phyloP scores from a whole-genome alignment of 192 early-diverging fungal species.

The Coemansia sp. region DNA sequence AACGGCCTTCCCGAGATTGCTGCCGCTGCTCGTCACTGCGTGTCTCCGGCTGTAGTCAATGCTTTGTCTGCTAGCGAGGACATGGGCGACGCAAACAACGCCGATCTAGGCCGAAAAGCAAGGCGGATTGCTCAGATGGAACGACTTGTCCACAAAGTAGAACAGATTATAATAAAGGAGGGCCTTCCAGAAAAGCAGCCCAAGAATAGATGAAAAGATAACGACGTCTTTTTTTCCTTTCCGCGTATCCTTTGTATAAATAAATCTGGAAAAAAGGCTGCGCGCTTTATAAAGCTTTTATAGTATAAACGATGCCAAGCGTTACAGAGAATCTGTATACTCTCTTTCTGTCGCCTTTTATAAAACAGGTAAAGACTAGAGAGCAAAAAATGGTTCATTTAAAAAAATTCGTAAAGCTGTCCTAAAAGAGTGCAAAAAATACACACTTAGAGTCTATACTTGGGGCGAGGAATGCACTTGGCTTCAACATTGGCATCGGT shows the following conservation, averaged over 20 bases:
- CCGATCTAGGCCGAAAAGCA: neutral
- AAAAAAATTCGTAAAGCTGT: neutral
- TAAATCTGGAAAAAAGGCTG: neutral
- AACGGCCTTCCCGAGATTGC: constrained; percentile 29
- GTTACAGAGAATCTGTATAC: no score
- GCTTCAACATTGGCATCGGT: neutral
- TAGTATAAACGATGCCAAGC: no score
- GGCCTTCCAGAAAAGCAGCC: constrained; percentile 8
- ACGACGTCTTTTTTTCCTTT: neutral
- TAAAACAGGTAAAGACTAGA: no score
- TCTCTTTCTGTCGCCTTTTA: no score
- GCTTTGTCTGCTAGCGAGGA: neutral
- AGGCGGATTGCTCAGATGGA: constrained; percentile 45
- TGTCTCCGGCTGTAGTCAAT: neutral
- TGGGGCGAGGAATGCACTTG: constrained; percentile 2
- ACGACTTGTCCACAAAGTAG: constrained; percentile 32
- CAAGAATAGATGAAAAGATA: neutral
- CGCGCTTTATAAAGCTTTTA: no score
- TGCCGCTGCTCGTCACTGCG: constrained; percentile 28
- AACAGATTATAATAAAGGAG: constrained; percentile 27
- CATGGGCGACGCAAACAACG: neutral
- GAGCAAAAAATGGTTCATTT: no score
- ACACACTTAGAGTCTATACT: neutral
- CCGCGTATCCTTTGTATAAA: neutral
- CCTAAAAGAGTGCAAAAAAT: neutral